Evolutionary conservation across 192 early-diverging fungal genomes (phyloP), one percentile per base, ranked within the genome.

Genomic region (Linnemannia zychae): DNA sequence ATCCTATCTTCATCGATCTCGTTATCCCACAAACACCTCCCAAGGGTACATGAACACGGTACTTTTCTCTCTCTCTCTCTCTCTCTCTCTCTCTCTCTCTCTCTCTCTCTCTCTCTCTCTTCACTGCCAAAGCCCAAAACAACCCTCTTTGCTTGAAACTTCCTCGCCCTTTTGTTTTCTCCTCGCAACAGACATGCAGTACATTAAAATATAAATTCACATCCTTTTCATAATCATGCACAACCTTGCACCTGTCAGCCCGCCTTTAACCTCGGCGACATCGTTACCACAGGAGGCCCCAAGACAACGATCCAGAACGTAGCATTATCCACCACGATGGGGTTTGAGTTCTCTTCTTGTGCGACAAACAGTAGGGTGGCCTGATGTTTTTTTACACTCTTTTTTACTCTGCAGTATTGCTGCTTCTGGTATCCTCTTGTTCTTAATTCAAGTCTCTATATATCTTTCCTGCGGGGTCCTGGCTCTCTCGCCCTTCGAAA

Each of bases 21-120:
- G 34, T 36, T 68, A 33, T 68, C 67, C 67, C 67, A 68, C 67
- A 68, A 68, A 68, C 37, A n/a, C 34, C 67, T 13, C 28, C 17
- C 24, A 24, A 44, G 40, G 24, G 5, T 57, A n/a, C 53, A 57
- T 57, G 57, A 60, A 60, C 12, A 31, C 6, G 24, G 52, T 67
- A 12, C 28, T 67, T 33, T 67, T 37, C 17, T 67, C 13, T 67
- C 28, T 37, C 33, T 31, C 11, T 33, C 12, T 0, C 31, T 22
- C 52, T 22, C 17, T 18, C 49, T 50, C 20, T 20, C 7, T 20
- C 49, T 20, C 49, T 22, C 22, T 22, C 49, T 50, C 18, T 22
- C 15, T 22, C n/a, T 53, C 4, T 53, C 52, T 53, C 2, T 53
- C n/a, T 1, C n/a, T 22, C 52, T n/a, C n/a, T 53, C 52, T 18